phyloP scores from a whole-genome alignment of 352 stramenopile genomes.

The Pythium plurisporium region DNA sequence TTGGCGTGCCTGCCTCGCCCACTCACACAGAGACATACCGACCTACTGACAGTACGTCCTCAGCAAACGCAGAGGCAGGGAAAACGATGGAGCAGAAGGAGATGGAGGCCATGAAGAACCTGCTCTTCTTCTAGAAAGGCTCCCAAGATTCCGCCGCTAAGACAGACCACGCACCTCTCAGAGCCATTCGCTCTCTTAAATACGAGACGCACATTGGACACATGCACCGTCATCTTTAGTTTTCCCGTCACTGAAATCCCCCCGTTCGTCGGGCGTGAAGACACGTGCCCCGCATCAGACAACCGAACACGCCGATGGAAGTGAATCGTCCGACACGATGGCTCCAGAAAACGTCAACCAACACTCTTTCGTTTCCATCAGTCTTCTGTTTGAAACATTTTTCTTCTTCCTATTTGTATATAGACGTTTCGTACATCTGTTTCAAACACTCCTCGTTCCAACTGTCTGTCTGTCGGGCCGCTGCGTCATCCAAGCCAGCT shows the following conservation, averaged over 20 bases:
- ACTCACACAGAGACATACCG: neutral
- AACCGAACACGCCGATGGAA: too few relatives aligned
- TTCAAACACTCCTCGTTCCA: neutral
- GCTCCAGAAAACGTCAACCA: neutral
- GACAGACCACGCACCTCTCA: neutral
- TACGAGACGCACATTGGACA: too few relatives aligned
- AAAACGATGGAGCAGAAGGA: slow-evolving; percentile 58
- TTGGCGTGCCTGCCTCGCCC: slow-evolving; percentile 10
- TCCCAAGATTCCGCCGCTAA: slow-evolving; percentile 4
- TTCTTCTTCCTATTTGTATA: neutral
- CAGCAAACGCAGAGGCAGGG: neutral
- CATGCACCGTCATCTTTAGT: too few relatives aligned
- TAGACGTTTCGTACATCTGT: slow-evolving; percentile 3
- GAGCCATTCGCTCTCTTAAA: too few relatives aligned
- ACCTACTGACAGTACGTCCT: neutral
- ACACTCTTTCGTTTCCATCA: neutral
- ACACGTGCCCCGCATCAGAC: too few relatives aligned
- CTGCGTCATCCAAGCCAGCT: neutral
- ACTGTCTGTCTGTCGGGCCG: too few relatives aligned
- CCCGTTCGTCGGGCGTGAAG: too few relatives aligned
- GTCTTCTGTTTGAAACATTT: neutral
- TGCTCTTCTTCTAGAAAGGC: slow-evolving; percentile 43
- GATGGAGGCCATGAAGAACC: slow-evolving; percentile 49
- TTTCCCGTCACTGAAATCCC: too few relatives aligned
- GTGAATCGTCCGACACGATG: neutral